phyloP scores from a whole-genome alignment of 148 eudicot species.

The Simmondsia chinensis region DNA sequence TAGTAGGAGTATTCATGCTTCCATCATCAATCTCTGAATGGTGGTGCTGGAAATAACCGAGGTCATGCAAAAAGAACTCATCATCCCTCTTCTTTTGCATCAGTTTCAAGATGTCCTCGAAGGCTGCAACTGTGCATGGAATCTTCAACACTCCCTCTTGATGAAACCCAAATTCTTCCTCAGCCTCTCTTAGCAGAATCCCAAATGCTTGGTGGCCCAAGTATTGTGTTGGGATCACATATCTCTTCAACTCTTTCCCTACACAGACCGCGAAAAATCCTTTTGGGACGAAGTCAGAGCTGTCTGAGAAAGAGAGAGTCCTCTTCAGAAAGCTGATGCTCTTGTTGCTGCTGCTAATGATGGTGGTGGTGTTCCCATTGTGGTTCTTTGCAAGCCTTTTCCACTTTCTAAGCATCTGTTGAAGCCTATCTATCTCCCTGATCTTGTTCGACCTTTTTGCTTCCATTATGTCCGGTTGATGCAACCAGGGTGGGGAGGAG shows the following conservation, averaged over 20 bases:
- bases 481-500: background rate
- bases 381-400: conserved; percentile 36
- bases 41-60: too few species aligned
- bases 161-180: conserved; percentile 91
- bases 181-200: conserved; percentile 62
- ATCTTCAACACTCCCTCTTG: conserved; percentile 79
- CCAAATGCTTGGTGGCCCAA: conserved; percentile 63
- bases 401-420: conserved; percentile 79
- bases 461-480: conserved; percentile 33
- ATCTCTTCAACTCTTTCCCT: conserved; percentile 68
- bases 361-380: background rate
- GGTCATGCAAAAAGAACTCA: conserved; percentile 13
- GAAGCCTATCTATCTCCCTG: conserved; percentile 78
- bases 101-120: conserved; percentile 58
- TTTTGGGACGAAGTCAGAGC: conserved; percentile 35
- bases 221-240: conserved; percentile 63
- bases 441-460: conserved; percentile 75
- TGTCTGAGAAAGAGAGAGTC: conserved; percentile 71
- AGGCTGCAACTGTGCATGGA: conserved; percentile 59
- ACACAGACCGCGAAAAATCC: conserved; percentile 74
- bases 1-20: background rate
- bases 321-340: conserved; percentile 72
- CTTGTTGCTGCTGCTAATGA: conserved; percentile 13
- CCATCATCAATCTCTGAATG: conserved; percentile 9
- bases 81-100: conserved; percentile 36